These are phyloP conservation scores for Phytophthora vignae DNA, from an alignment of 352 stramenopile genomes.

Conservation along the genomic window DNA sequence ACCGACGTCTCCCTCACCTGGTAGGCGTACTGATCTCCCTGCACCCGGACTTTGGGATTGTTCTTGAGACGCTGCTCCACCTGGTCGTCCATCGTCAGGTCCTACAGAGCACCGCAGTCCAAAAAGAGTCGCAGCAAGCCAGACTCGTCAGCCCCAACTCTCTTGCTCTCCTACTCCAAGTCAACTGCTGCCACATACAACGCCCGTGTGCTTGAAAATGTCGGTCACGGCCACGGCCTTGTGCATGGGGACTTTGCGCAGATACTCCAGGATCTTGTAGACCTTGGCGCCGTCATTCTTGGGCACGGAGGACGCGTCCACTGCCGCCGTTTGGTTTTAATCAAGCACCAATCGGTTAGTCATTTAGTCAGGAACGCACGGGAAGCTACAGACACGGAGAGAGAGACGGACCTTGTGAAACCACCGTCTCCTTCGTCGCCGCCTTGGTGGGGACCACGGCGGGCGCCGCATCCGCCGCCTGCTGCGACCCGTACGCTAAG, in stretches of 20 bases:
- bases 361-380: not conserved
- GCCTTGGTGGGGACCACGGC: constrained; percentile 64
- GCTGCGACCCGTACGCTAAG: constrained; percentile 85
- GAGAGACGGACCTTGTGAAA: constrained; percentile 59
- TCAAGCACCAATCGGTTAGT: not conserved
- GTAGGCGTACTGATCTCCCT: constrained; percentile 84
- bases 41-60: constrained; percentile 85
- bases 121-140: not conserved
- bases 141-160: constrained; percentile 2
- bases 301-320: constrained; percentile 79
- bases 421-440: constrained; percentile 60
- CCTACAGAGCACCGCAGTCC: constrained; percentile 34
- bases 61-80: constrained; percentile 87
- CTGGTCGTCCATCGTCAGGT: constrained; percentile 84
- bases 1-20: constrained; percentile 43
- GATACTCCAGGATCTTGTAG: constrained; percentile 89
- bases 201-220: constrained; percentile 86
- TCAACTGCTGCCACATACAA: constrained; percentile 53
- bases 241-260: constrained; percentile 86
- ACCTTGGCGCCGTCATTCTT: constrained; percentile 89
- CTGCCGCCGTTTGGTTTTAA: constrained; percentile 29
- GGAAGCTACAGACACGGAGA: not conserved
- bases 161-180: not conserved
- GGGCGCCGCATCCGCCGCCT: constrained; percentile 71
- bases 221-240: constrained; percentile 70